Evolutionary conservation across 352 stramenopile genomes (phyloP), one percentile per base, ranked within the genome.

Genomic region (Pythium utonaiense): DNA sequence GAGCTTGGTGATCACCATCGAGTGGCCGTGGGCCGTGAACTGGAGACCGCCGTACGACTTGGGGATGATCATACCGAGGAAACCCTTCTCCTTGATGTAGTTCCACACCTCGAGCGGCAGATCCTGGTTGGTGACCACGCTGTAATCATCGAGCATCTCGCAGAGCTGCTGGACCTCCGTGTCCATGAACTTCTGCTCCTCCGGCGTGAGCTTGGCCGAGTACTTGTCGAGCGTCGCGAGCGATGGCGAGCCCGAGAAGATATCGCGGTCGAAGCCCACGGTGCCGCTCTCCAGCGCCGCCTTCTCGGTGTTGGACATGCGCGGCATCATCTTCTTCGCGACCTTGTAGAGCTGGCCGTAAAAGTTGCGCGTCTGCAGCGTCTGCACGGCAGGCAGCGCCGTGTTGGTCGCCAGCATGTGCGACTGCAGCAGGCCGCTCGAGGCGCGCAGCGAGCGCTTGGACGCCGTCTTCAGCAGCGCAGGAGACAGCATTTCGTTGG

Each of bases 41-140:
- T 96, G 89, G 41, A 88, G 74, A 56, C 90, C 90, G 58, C 89
- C 89, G 70, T 96, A 99, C 71, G 98, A 83, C 73, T 98, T 98
- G 24, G 96, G 96, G 66, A 99, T 99, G 71, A 99, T 99, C 85
- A 99, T 98, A 28, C 91, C 95, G 48, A 99, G 89, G 70, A 99
- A 99, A 8, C 92, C 90, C 67, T 97, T 91, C 58, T 97, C 81
- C 64, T 97, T 96, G 80, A 98, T 98, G 66, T 96, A 98, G 73
- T 98, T 94, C 95, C 95, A 98, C 27, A 89, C 91, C 38, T 96
- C 83, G 28, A 86, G 78, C 28, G 88, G 86, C 66, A 98, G 88
- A 60, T 99, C 96, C 66, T 98, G 93, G 21, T 91, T 72, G 40
- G 74, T 78, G n/a, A 82, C 82, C 47, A 99, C 83, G 34, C 96